Conservation (phyloP, 164 flowering plant species). For the Euptelea pleiosperma region DNA sequence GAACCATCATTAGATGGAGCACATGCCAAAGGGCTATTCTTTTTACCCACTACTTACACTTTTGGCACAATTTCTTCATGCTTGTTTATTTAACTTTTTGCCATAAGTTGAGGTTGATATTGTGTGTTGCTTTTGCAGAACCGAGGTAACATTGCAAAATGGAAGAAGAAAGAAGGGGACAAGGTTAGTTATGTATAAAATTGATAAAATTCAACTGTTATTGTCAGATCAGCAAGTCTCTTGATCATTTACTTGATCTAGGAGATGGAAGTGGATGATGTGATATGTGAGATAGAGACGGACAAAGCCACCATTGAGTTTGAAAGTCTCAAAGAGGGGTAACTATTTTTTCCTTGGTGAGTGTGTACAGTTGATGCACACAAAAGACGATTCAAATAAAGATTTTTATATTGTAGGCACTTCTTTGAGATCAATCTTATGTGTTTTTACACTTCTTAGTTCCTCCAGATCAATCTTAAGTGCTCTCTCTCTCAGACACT, state of each 20-base stretch:
- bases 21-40: no score
- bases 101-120: constrained; percentile 11
- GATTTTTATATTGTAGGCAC: no score
- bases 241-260: constrained; percentile 18
- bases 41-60: no score
- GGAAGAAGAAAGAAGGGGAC: constrained; percentile 90
- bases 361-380: no score
- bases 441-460: no score
- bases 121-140: constrained; percentile 47
- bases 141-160: constrained; percentile 87
- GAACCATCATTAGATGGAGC: no score
- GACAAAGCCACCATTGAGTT: constrained; percentile 96
- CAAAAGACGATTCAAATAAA: no score
- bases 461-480: no score
- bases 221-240: neutral
- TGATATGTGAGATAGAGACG: constrained; percentile 92
- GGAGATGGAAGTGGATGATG: constrained; percentile 92
- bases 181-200: constrained; percentile 45
- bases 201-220: neutral
- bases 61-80: neutral
- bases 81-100: neutral
- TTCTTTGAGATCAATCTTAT: no score
- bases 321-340: constrained; percentile 97
- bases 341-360: constrained; percentile 17
- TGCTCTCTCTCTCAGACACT: no score